phyloP scores from a whole-genome alignment of 257 asterid genomes.

The Lycium ferocissimum region DNA sequence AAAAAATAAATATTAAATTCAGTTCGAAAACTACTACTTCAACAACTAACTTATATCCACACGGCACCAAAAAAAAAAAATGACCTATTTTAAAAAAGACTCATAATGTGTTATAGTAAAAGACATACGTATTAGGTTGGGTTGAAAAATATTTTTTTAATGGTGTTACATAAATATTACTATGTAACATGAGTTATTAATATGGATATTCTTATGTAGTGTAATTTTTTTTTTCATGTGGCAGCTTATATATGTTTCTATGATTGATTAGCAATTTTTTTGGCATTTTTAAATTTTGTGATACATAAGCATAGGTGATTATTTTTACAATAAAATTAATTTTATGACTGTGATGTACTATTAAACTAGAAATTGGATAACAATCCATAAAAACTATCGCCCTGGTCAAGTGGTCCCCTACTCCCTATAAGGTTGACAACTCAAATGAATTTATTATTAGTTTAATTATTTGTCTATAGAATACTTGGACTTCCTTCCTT shows the following conservation, averaged over 20 bases:
- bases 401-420: not conserved
- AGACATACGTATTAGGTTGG: too few relatives aligned
- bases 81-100: not conserved
- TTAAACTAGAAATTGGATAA: not conserved
- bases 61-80: too few relatives aligned
- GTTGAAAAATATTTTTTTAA: too few relatives aligned
- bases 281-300: not conserved
- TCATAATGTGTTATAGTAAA: not conserved
- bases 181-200: too few relatives aligned
- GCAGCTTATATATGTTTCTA: not conserved
- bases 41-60: not conserved
- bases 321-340: not conserved
- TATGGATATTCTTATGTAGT: too few relatives aligned
- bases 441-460: not conserved
- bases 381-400: not conserved
- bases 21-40: not conserved
- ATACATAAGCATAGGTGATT: too few relatives aligned
- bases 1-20: too few relatives aligned
- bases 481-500: slow-evolving; percentile 7
- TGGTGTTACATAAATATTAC: too few relatives aligned
- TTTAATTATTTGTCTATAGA: not conserved
- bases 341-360: not conserved
- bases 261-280: not conserved
- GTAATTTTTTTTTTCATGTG: too few relatives aligned
- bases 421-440: not conserved